Base-by-base conservation (phyloP, 306 rosid species). In the Vigna nakashimae region DNA sequence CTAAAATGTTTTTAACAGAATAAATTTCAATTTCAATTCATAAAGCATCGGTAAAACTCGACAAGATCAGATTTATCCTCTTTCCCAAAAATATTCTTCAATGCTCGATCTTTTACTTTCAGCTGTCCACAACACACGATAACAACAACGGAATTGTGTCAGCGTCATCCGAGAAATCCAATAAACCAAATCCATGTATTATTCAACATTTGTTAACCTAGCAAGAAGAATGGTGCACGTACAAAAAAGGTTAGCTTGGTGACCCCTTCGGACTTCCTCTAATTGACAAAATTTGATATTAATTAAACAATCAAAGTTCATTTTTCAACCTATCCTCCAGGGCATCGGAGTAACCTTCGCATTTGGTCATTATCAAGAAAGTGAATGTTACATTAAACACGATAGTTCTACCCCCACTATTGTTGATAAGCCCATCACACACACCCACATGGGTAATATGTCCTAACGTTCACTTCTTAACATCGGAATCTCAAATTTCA, bases 401-500 rank as follows among this genome's bases (percentile, higher is more conserved):
- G 65, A 74, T 65, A 38, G 56, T 56, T 60, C 64, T 10, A 24
- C 38, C 53, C 53, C 18, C 12, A 67, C 57, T 17, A 9, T 42
- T 3, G 48, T 64, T 34, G 12, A 65, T 52, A 77, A 65, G 20
- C 34, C 43, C 11, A 56, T 55, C 48, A 13, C 24, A 78, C 63
- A 12, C 40, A 57, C 18, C 43, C 34, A 68, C 40, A 48, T 48
- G 70, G 38, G 36, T 17, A 50, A 40, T 17, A 15, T 14, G 28
- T 30, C 4, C 16, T 40, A 42, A 24, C 30, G 12, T 6, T n/a
- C 62, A 78, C 20, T 52, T n/a, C 32, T 24, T 30, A 13, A 50
- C 28, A 56, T 40, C 26, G 26, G 49, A 67, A 83, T 60, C 80
- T 60, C 74, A 78, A 38, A 73, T 83, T 59, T 55, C 87, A 69